Evolutionary conservation across 805 yeast species (phyloP).

Genomic region (Candida schatavii): DNA sequence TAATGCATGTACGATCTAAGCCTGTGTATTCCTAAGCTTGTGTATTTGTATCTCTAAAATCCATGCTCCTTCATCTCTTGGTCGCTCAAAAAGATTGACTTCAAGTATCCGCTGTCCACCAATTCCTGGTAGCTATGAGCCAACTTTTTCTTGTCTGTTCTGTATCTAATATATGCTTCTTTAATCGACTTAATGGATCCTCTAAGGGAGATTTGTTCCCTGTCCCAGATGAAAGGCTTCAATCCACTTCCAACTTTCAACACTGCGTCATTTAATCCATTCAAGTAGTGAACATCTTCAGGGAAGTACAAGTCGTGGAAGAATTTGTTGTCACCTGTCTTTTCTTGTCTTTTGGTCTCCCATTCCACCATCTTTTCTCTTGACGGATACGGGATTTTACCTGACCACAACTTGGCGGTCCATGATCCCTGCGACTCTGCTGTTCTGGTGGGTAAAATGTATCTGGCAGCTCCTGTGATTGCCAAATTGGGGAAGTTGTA

Average conservation of each 20-base stretch:
- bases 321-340: constrained; percentile 19
- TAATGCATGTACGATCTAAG: no score
- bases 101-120: constrained; percentile 32
- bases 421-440: constrained; percentile 48
- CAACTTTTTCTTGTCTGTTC: constrained; percentile 33
- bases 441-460: constrained; percentile 50
- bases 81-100: constrained; percentile 14
- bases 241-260: constrained; percentile 29
- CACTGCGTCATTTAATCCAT: constrained; percentile 24
- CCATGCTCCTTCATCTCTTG: constrained; percentile 15
- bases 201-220: constrained; percentile 41
- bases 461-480: constrained; percentile 41
- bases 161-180: constrained; percentile 42
- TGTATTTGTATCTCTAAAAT: no score
- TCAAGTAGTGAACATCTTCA: constrained; percentile 58
- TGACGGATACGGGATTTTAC: constrained; percentile 41
- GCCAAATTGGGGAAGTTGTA: constrained; percentile 45
- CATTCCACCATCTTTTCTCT: constrained; percentile 30
- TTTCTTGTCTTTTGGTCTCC: constrained; percentile 26
- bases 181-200: constrained; percentile 43
- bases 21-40: no score
- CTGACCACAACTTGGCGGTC: constrained; percentile 40
- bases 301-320: constrained; percentile 49
- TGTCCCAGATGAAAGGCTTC: constrained; percentile 52
- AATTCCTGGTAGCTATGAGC: constrained; percentile 40